Conservation (phyloP, 2,329 filamentous ascomycete species). For the Albifimbria verrucaria region DNA sequence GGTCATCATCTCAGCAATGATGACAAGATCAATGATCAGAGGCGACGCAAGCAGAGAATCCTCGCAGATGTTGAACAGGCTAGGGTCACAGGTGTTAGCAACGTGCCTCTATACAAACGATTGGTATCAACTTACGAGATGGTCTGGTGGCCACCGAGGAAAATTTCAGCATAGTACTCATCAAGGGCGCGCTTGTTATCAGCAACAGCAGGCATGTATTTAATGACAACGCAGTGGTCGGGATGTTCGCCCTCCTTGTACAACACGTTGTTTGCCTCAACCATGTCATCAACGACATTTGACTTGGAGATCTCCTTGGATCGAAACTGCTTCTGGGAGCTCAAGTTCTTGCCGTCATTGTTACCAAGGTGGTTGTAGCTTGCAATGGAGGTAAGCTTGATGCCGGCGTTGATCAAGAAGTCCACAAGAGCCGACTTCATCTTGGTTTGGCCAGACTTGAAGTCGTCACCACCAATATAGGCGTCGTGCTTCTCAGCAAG, state of each 20-base stretch:
- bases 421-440: slow-evolving; percentile 99
- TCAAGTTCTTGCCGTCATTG: slow-evolving; percentile 98
- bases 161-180: slow-evolving; percentile 99
- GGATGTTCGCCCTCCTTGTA: slow-evolving; percentile 93
- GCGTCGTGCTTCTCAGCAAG: slow-evolving; percentile 82
- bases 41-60: slow-evolving; percentile 95
- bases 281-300: slow-evolving; percentile 99
- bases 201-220: slow-evolving; percentile 98
- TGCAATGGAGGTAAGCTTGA: slow-evolving; percentile 97
- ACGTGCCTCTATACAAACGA: not conserved
- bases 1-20: slow-evolving; percentile 97
- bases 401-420: slow-evolving; percentile 97
- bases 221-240: slow-evolving; percentile 98
- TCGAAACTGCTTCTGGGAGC: slow-evolving; percentile 96
- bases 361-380: slow-evolving; percentile 99
- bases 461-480: slow-evolving; percentile 97
- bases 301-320: slow-evolving; percentile 99
- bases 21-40: slow-evolving; percentile 92
- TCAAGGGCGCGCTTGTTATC: slow-evolving; percentile 99
- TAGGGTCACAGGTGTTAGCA: slow-evolving; percentile 34
- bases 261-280: slow-evolving; percentile 86
- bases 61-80: slow-evolving; percentile 98
- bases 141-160: slow-evolving; percentile 96
- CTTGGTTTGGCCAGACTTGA: slow-evolving; percentile 99
- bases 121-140: slow-evolving; percentile 60